phyloP scores from a whole-genome alignment of 73 alveolate species.

The Stentor coeruleus region DNA sequence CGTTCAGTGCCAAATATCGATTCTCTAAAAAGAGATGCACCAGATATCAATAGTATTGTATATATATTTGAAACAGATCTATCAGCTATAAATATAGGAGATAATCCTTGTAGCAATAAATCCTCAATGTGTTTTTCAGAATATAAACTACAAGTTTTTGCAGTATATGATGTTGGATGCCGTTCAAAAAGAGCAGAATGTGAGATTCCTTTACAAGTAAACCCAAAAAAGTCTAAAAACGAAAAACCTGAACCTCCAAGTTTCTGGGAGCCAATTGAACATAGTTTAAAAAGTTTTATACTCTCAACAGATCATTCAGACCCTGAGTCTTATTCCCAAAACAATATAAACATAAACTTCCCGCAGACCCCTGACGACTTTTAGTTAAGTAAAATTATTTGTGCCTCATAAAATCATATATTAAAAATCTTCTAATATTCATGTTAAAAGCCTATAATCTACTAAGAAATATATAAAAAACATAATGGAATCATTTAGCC shows the following conservation, averaged over 20 bases:
- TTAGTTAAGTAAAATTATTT: too few relatives aligned
- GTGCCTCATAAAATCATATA: too few relatives aligned
- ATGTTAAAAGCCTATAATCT: too few relatives aligned
- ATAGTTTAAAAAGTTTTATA: too few relatives aligned
- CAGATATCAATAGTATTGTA: background rate
- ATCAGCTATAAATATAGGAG: background rate
- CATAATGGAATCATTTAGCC: too few relatives aligned
- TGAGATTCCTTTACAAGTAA: background rate
- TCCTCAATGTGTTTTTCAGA: background rate
- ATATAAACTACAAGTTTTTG: constrained; percentile 1
- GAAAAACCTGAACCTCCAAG: background rate
- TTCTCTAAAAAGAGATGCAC: background rate
- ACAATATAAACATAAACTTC: too few relatives aligned
- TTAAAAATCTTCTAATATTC: too few relatives aligned
- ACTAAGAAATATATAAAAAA: too few relatives aligned
- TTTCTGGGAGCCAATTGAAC: constrained; percentile 13
- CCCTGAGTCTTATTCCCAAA: too few relatives aligned
- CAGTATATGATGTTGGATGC: constrained; percentile 20
- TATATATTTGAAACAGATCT: background rate
- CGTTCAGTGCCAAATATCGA: background rate
- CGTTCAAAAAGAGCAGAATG: constrained; percentile 17
- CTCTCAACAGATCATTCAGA: too few relatives aligned
- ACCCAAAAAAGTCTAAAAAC: background rate
- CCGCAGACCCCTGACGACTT: too few relatives aligned
- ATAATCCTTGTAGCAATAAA: background rate